A percentile compares a stretch with the other conserved stretches of the same genome.
Conservation (phyloP, 2,329 filamentous ascomycete genomes). For the Apiospora rasikravindrae region DNA sequence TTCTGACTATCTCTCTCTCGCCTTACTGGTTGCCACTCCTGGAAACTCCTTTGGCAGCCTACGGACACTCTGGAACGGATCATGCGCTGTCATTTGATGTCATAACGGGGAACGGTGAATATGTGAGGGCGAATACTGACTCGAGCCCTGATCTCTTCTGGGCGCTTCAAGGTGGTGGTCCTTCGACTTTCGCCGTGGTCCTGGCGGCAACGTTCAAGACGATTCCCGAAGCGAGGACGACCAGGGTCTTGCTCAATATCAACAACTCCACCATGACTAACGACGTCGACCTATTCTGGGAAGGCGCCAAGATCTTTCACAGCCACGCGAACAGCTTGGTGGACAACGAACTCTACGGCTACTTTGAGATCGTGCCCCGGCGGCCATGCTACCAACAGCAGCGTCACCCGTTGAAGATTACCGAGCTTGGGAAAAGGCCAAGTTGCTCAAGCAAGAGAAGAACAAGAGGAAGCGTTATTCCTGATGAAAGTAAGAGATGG, state of each 20-base stretch:
- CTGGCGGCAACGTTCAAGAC: conserved; percentile 58
- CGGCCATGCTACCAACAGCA: too few species aligned
- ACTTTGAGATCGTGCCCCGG: conserved; percentile 49
- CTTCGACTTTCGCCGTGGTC: conserved; percentile 58
- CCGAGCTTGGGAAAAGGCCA: too few species aligned
- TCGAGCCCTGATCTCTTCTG: conserved; percentile 61
- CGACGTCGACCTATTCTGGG: conserved; percentile 50
- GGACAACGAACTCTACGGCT: conserved; percentile 47
- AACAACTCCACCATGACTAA: conserved; percentile 44
- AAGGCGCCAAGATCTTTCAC: conserved; percentile 54
- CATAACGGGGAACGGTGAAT: conserved; percentile 49
- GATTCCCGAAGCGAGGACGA: conserved; percentile 49
- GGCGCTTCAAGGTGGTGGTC: conserved; percentile 60
- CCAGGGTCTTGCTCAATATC: conserved; percentile 49
- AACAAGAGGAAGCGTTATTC: too few species aligned
- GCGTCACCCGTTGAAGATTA: too few species aligned
- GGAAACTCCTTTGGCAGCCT: conserved; percentile 19
- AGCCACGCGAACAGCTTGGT: conserved; percentile 47
- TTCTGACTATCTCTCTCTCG: too few species aligned
- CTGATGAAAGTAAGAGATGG: too few species aligned
- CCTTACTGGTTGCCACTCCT: neutral
- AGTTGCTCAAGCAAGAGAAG: too few species aligned
- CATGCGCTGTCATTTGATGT: conserved; percentile 53
- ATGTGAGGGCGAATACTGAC: conserved; percentile 49
- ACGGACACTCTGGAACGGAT: conserved; percentile 42